Conservation (phyloP, 75 land plant genomes). For the Gnetum montanum region DNA sequence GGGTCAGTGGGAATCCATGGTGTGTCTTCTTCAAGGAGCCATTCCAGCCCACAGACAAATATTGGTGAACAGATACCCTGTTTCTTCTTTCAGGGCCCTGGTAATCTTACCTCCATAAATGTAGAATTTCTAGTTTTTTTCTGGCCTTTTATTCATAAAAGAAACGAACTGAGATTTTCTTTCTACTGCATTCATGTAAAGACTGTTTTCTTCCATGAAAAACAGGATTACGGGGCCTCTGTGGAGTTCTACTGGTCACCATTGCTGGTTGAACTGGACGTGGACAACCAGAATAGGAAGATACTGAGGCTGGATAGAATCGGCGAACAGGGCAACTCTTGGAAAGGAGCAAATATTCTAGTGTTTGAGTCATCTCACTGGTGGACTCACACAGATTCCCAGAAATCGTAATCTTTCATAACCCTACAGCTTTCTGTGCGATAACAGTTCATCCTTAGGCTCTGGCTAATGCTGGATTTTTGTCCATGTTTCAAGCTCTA, state of each 20-base stretch:
- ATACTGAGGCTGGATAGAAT: conserved; percentile 39
- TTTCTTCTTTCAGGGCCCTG: too few species aligned
- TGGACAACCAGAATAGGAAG: conserved; percentile 7
- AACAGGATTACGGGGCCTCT: background rate
- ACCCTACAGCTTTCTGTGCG: background rate
- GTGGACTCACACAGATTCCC: conserved; percentile 49
- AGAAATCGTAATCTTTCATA: conserved; percentile 13
- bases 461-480: too few species aligned
- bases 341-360: conserved; percentile 52
- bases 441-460: too few species aligned
- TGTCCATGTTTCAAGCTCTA: background rate
- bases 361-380: conserved; percentile 80
- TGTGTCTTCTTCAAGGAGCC: conserved; percentile 45
- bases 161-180: too few species aligned
- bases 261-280: background rate
- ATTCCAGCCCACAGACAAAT: conserved; percentile 20
- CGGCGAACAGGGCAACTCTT: conserved; percentile 41
- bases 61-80: too few species aligned
- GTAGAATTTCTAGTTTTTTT: background rate
- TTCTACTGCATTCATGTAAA: too few species aligned
- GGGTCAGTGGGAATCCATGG: conserved; percentile 55
- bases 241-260: background rate
- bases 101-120: too few species aligned
- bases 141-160: too few species aligned
- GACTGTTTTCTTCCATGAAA: too few species aligned